A percentile compares a stretch with the other conserved stretches of the same genome.
Evolutionary conservation across 345 rosid species (phyloP).

Genomic region (Murraya paniculata): DNA sequence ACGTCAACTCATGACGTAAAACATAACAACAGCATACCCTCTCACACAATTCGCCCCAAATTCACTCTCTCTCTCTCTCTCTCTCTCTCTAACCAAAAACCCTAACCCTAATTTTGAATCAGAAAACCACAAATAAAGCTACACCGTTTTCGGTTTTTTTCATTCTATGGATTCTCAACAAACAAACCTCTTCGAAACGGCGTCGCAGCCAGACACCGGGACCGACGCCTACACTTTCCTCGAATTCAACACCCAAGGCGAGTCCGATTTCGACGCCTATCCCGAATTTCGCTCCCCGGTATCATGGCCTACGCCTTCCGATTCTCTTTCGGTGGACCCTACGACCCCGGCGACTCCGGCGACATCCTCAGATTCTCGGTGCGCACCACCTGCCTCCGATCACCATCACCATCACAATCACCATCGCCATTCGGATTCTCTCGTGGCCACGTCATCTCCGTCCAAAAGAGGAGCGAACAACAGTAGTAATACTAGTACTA

Average conservation of each 20-base stretch:
- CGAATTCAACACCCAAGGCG: slow-evolving; percentile 97
- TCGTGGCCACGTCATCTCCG: slow-evolving; percentile 8
- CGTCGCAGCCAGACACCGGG: slow-evolving; percentile 91
- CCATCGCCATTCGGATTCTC: slow-evolving; percentile 17
- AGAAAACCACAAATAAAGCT: background rate
- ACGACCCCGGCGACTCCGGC: slow-evolving; percentile 23
- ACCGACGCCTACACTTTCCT: slow-evolving; percentile 88
- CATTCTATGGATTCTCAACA: slow-evolving; percentile 69
- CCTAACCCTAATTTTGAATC: slow-evolving; percentile 21
- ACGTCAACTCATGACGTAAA: background rate
- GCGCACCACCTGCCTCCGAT: slow-evolving; percentile 37
- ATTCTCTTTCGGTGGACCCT: slow-evolving; percentile 52
- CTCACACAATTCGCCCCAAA: slow-evolving; percentile 1
- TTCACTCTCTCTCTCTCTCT: background rate
- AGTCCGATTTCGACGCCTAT: slow-evolving; percentile 86
- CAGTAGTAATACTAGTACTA: slow-evolving; percentile 27
- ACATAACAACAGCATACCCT: background rate
- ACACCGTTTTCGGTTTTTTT: background rate
- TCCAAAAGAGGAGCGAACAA: slow-evolving; percentile 22
- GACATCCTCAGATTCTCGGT: slow-evolving; percentile 32
- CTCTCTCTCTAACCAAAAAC: slow-evolving; percentile 12
- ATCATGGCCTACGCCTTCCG: slow-evolving; percentile 94
- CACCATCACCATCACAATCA: slow-evolving; percentile 32
- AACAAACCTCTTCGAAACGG: slow-evolving; percentile 74
- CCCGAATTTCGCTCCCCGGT: slow-evolving; percentile 79